Evolutionary conservation across 345 rosid species (phyloP), one percentile per base, ranked within the genome.

Genomic region (Salix dunnii): DNA sequence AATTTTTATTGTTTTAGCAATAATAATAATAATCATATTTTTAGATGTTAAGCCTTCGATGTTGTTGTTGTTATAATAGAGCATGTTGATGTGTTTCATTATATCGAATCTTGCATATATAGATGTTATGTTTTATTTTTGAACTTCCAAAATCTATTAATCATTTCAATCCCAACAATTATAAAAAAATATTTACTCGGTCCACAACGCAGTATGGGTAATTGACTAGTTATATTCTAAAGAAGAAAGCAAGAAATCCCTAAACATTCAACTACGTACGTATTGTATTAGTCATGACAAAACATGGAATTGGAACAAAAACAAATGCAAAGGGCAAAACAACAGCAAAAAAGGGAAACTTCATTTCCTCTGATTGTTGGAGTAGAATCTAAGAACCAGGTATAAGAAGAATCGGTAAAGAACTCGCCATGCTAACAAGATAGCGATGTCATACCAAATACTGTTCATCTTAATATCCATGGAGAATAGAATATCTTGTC

Each of bases 381-480:
- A 87, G 51, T 85, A 88, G 81, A 87, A 86, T 77, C 91, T 76
- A 30, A 90, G 84, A 76, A 85, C 88, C 43, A 85, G 49, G 49
- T 86, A 88, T 86, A 89, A 89, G 82, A 86, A 79, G 62, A 87
- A 75, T 33, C 92, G 75, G 72, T 87, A 87, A 63, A 85, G 88
- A 38, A 88, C 87, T 12, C 90, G 89, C 90, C 91, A 88, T 31
- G 94, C 90, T 14, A 88, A 82, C 86, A 88, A 87, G 58, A 90
- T 87, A 0, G 66, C 84, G 67, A 89, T 65, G 67, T 87, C 85
- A 70, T 79, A 78, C 91, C 90, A 89, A 42, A 87, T 63, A 58
- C 84, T 79, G 42, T 80, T 84, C 69, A 80, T 51, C 12, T 79
- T 61, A 55, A 89, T 85, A 23, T 79, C 87, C 94, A 91, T 82